phyloP scores from a whole-genome alignment of 1,139 yeast species.

The Yamadazyma blattariae region DNA sequence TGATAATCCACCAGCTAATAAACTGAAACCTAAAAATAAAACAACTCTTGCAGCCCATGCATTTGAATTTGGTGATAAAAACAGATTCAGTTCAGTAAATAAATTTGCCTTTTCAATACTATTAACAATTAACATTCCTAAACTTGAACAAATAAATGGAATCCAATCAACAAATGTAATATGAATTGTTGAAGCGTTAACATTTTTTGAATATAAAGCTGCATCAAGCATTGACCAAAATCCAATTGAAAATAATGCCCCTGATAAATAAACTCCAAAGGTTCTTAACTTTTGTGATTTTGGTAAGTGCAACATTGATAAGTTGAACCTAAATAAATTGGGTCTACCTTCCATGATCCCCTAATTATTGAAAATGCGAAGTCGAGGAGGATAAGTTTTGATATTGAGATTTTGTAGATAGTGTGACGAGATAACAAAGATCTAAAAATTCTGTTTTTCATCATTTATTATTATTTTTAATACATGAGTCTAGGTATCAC shows the following conservation, averaged over 20 bases:
- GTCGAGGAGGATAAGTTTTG: neutral
- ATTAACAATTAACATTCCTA: constrained; percentile 91
- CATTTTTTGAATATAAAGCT: constrained; percentile 78
- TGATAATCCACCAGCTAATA: constrained; percentile 91
- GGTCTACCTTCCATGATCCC: constrained; percentile 35
- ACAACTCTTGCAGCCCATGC: constrained; percentile 95
- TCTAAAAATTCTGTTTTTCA: too few species aligned
- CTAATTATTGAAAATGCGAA: neutral
- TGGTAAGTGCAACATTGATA: constrained; percentile 53
- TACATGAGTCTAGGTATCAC: too few species aligned
- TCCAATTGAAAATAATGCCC: constrained; percentile 81
- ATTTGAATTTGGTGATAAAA: constrained; percentile 53
- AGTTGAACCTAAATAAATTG: constrained; percentile 49
- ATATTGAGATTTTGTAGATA: neutral
- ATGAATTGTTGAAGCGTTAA: constrained; percentile 83
- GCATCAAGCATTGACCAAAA: constrained; percentile 90
- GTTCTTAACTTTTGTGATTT: constrained; percentile 71
- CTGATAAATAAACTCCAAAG: constrained; percentile 71
- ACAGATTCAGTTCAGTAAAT: constrained; percentile 44
- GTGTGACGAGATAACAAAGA: too few species aligned
- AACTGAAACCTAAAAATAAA: constrained; percentile 85
- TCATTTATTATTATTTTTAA: too few species aligned
- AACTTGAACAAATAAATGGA: constrained; percentile 81
- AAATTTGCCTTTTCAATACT: constrained; percentile 85
- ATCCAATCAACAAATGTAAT: constrained; percentile 94